These are phyloP conservation scores for Nigrospora osmanthi DNA, from an alignment of 2,329 filamentous ascomycete species.

Conservation along the genomic window DNA sequence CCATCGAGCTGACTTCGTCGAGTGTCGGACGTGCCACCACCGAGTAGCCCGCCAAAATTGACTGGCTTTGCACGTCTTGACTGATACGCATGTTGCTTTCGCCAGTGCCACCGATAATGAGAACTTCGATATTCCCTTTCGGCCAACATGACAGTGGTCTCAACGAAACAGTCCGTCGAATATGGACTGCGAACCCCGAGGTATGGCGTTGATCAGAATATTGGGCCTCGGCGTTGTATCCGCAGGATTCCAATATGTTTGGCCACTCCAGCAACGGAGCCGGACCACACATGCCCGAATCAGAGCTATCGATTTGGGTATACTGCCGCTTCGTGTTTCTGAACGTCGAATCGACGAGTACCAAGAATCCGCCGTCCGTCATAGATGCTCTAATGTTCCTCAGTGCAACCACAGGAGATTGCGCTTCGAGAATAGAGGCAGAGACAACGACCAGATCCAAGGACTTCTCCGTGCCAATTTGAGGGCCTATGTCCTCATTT, in stretches of 20 bases:
- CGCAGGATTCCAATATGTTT: conserved; percentile 17
- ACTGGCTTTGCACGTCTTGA: neutral
- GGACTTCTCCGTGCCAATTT: conserved; percentile 4
- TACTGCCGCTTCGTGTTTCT: conserved; percentile 19
- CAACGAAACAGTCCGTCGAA: conserved; percentile 22
- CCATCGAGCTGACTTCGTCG: neutral
- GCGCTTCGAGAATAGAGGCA: conserved; percentile 21
- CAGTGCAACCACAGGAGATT: conserved; percentile 10
- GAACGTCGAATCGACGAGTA: conserved; percentile 20
- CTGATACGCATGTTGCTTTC: neutral
- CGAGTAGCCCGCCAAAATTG: neutral
- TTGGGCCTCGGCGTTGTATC: conserved; percentile 21
- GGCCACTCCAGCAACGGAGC: neutral
- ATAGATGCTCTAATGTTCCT: conserved; percentile 20
- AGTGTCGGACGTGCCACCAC: neutral
- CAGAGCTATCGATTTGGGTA: too few relatives aligned
- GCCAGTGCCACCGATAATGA: neutral
- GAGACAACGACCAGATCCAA: conserved; percentile 26
- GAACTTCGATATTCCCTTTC: neutral
- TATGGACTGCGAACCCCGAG: conserved; percentile 24
- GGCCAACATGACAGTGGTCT: too few relatives aligned
- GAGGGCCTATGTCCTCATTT: conserved; percentile 1
- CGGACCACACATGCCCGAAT: too few relatives aligned
- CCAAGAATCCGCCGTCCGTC: conserved; percentile 29
- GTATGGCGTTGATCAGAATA: conserved; percentile 23